Evolutionary conservation across 2,329 filamentous ascomycete species (phyloP).

Genomic region (Colletotrichum eremochloae): DNA sequence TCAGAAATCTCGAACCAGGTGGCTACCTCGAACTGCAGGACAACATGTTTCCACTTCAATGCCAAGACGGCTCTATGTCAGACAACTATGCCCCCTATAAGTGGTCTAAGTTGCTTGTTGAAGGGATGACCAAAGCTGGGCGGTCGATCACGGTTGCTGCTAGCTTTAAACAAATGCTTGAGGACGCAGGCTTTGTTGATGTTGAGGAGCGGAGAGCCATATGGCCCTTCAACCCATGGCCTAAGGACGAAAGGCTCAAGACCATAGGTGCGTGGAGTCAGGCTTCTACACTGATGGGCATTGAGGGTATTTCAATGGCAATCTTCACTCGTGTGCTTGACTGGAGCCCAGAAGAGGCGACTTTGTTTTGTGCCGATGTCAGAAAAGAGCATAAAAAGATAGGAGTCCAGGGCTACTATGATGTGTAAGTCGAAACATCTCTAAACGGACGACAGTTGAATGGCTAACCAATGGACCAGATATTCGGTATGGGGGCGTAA

Average conservation of each 20-base stretch:
- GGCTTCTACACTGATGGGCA: conserved; percentile 41
- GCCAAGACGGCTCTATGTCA: background rate
- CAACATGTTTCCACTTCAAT: background rate
- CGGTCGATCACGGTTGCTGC: background rate
- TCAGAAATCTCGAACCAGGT: background rate
- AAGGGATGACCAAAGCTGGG: conserved; percentile 1
- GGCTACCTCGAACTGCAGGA: conserved; percentile 12
- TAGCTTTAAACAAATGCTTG: conserved; percentile 36
- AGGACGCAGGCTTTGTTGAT: conserved; percentile 51
- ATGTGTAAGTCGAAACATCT: conserved; percentile 49
- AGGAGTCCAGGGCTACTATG: conserved; percentile 54
- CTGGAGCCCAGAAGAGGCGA: conserved; percentile 51
- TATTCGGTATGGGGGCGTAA: conserved; percentile 25
- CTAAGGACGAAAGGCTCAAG: conserved; percentile 50
- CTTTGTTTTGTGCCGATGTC: conserved; percentile 52
- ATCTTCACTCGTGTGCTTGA: conserved; percentile 51
- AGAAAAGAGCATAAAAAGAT: conserved; percentile 50
- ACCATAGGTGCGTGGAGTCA: conserved; percentile 50
- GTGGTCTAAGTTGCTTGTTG: conserved; percentile 44
- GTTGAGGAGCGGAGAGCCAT: conserved; percentile 48
- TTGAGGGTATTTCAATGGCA: conserved; percentile 50
- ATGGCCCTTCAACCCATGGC: conserved; percentile 54
- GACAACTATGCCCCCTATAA: conserved; percentile 20
- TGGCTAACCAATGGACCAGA: conserved; percentile 1
- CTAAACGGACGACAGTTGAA: no score